Evolutionary conservation across 2,329 filamentous ascomycete species (phyloP), one percentile per base, ranked within the genome.

Genomic region (Dactylonectria macrodidyma): DNA sequence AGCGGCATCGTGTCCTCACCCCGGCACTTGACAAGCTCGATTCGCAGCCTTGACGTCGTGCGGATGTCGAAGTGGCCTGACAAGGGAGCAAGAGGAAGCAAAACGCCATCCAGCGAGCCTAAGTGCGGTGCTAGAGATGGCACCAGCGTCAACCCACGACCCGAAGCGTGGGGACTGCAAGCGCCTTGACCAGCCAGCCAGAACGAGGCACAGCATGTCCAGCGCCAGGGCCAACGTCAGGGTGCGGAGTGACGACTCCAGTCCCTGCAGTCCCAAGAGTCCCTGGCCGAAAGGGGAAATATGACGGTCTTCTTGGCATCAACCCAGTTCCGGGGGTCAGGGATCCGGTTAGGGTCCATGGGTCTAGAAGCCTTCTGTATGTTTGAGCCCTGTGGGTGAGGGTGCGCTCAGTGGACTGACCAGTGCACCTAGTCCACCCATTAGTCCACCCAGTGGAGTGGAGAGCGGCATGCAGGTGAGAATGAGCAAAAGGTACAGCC

Each of bases 61-160:
- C 36, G 33, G 64, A 54, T 30, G 44, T 62, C 47, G 56, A 67
- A 61, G 65, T 76, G 72, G 66, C 70, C 70, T 73, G 72, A 75
- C 67, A 58, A 64, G 57, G 26, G 65, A 67, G 59, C 38, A 69
- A 73, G 52, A 64, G 57, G 26, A 67, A 67, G 59, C 38, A 69
- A 73, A 48, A 66, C 69, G 64, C 67, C 67, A 70, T 73, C 62
- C 58, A 64, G 54, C 58, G 62, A 55, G 59, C 54, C 47, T 59
- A 59, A 58, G 59, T 34, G 51, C 38, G 56, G 51, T 51, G 61
- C 61, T 68, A 68, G 58, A 34, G 19, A 57, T 51, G 65, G 65
- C 61, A 60, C 65, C 56, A 44, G 61, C 61, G 65, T 41, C 61
- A 54, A 57, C 47, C 50, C 26, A 47, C n/a, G 30, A 34, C 54